Evolutionary conservation across 2,329 filamentous ascomycete species (phyloP).

Genomic region (Fusarium sp.): DNA sequence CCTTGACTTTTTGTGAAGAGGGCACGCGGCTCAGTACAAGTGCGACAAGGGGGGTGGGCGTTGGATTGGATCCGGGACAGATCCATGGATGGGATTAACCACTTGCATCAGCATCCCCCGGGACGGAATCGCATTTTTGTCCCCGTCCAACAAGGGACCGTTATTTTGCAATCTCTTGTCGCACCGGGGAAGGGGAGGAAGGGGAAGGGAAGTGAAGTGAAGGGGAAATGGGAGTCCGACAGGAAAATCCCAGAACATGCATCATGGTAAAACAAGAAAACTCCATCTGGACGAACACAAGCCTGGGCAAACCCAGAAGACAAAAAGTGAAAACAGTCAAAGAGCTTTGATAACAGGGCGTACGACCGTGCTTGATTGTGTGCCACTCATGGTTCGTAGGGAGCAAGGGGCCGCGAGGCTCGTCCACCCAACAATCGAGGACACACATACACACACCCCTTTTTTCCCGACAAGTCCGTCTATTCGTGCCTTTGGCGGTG

Average conservation of each 20-base stretch:
- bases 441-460: conserved; percentile 13
- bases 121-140: background rate
- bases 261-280: conserved; percentile 3
- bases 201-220: background rate
- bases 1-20: background rate
- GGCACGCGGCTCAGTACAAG: conserved; percentile 9
- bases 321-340: background rate
- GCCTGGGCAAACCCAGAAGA: conserved; percentile 21
- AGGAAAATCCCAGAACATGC: background rate
- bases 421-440: conserved; percentile 13
- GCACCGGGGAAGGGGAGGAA: background rate
- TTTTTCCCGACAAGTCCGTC: conserved; percentile 18
- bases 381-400: conserved; percentile 35
- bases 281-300: conserved; percentile 22
- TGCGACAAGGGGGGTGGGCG: conserved; percentile 3
- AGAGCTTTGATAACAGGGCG: conserved; percentile 26
- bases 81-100: conserved; percentile 22
- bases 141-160: conserved; percentile 3
- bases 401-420: conserved; percentile 20
- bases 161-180: background rate
- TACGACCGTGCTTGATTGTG: conserved; percentile 32
- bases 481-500: background rate
- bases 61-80: conserved; percentile 3
- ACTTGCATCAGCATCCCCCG: conserved; percentile 13
- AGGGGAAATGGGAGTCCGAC: background rate